Percentiles rank a stretch among this genome's conserved stretches.
Evolutionary conservation across 1,139 yeast genomes (phyloP).

Genomic region (Kodamaea derodonti): DNA sequence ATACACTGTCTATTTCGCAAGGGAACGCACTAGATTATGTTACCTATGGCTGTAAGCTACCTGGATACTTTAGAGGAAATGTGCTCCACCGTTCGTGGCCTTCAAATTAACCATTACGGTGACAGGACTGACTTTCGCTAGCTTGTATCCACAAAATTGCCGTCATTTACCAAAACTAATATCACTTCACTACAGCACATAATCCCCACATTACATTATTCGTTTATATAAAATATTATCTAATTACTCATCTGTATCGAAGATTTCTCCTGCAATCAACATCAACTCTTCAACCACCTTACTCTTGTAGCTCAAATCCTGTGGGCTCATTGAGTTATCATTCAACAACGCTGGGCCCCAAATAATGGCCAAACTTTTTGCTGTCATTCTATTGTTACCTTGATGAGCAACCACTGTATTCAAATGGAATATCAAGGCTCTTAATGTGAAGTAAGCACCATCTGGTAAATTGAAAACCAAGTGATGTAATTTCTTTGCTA

Average conservation of each 20-base stretch:
- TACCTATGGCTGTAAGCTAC: too few relatives aligned
- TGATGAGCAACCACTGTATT: conserved; percentile 67
- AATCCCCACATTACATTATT: background rate
- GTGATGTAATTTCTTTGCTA: conserved; percentile 78
- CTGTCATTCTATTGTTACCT: conserved; percentile 71
- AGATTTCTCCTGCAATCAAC: conserved; percentile 80
- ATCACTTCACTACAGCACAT: too few relatives aligned
- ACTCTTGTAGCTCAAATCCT: conserved; percentile 78
- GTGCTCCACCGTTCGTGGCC: background rate
- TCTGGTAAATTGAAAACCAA: conserved; percentile 88
- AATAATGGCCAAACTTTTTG: conserved; percentile 73
- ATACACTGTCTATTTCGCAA: too few relatives aligned
- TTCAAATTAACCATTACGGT: too few relatives aligned
- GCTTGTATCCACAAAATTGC: too few relatives aligned
- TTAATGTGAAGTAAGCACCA: conserved; percentile 87
- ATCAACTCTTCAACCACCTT: conserved; percentile 80
- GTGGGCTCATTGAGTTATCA: conserved; percentile 61
- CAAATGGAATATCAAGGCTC: conserved; percentile 81
- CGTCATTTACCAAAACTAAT: too few relatives aligned
- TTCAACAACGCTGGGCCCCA: conserved; percentile 92
- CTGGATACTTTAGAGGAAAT: too few relatives aligned
- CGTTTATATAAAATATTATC: conserved; percentile 18
- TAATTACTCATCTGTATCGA: conserved; percentile 57
- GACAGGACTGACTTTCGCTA: too few relatives aligned
- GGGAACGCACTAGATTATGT: too few relatives aligned